Evolutionary conservation across 345 rosid genomes (phyloP).

Genomic region (Eutrema yunnanense): DNA sequence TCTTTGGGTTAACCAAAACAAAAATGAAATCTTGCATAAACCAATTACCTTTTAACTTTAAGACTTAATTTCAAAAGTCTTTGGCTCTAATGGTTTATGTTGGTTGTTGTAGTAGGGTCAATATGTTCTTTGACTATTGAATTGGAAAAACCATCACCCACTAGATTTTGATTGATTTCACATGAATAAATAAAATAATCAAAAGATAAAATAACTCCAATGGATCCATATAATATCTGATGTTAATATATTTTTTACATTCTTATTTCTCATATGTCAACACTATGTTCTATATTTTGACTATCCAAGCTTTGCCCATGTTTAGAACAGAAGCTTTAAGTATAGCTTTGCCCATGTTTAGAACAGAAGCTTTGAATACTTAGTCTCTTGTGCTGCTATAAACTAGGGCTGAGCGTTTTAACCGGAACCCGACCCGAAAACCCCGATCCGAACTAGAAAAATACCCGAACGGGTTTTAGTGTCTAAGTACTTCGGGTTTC

Average conservation of each 20-base stretch:
- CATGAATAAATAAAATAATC: neutral
- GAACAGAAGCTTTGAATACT: neutral
- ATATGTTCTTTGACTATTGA: neutral
- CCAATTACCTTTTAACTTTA: neutral
- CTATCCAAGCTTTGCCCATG: neutral
- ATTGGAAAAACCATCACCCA: conserved; percentile 4
- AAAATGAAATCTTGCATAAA: conserved; percentile 8
- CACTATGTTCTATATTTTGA: neutral
- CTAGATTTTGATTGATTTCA: conserved; percentile 12
- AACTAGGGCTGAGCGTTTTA: too few relatives aligned
- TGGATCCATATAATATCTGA: neutral
- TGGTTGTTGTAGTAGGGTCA: conserved; percentile 24
- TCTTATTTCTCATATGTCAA: neutral
- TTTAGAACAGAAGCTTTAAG: neutral
- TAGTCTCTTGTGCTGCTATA: neutral
- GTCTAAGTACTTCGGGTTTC: too few relatives aligned
- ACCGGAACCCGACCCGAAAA: too few relatives aligned
- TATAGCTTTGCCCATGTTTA: neutral
- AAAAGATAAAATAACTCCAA: neutral
- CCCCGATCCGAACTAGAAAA: too few relatives aligned
- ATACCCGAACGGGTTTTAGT: too few relatives aligned
- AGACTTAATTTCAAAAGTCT: conserved; percentile 17
- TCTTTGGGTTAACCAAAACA: conserved; percentile 18
- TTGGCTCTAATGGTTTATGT: conserved; percentile 28
- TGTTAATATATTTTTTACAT: neutral